A percentile compares a stretch with the other conserved stretches of the same genome.
Evolutionary conservation across 2,329 filamentous ascomycete genomes (phyloP).

Genomic region (Diaporthe ilicicola): DNA sequence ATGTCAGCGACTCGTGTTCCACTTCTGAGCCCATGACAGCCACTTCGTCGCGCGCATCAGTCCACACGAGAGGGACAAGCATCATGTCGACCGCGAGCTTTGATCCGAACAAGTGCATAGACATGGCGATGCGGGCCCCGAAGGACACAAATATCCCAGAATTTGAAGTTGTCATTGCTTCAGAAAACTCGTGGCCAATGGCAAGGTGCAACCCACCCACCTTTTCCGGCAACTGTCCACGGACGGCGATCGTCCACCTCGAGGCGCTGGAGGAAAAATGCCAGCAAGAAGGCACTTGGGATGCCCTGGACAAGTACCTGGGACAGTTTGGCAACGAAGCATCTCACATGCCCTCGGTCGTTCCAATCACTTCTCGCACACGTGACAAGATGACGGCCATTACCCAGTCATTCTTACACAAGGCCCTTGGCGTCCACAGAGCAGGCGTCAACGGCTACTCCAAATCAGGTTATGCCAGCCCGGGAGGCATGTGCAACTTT

Average conservation of each 20-base stretch:
- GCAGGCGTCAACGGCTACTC: conserved; percentile 53
- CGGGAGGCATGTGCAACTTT: conserved; percentile 64
- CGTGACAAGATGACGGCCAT: conserved; percentile 77
- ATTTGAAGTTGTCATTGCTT: conserved; percentile 56
- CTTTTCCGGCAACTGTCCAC: conserved; percentile 54
- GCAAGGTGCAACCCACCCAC: conserved; percentile 58
- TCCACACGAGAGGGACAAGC: conserved; percentile 57
- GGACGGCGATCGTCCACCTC: conserved; percentile 60
- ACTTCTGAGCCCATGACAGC: conserved; percentile 51
- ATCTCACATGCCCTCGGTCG: conserved; percentile 49
- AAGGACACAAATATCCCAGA: conserved; percentile 49
- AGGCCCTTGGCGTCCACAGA: conserved; percentile 73
- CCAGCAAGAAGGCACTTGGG: conserved; percentile 57
- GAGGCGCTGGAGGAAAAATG: conserved; percentile 60
- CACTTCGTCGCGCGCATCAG: conserved; percentile 52
- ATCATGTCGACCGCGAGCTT: conserved; percentile 53
- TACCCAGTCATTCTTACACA: conserved; percentile 75
- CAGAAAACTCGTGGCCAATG: conserved; percentile 60
- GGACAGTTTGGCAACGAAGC: conserved; percentile 47
- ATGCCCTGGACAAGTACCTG: conserved; percentile 52
- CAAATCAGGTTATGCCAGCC: conserved; percentile 53
- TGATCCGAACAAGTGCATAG: conserved; percentile 45
- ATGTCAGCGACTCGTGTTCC: conserved; percentile 52
- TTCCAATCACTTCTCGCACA: conserved; percentile 57
- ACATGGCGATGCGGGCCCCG: conserved; percentile 40